Percentiles rank a stretch among this genome's conserved stretches.
These are phyloP conservation scores for Vanrija pseudolonga DNA, from an alignment of 1,284 basidiomycete genomes.

Conservation along the genomic window DNA sequence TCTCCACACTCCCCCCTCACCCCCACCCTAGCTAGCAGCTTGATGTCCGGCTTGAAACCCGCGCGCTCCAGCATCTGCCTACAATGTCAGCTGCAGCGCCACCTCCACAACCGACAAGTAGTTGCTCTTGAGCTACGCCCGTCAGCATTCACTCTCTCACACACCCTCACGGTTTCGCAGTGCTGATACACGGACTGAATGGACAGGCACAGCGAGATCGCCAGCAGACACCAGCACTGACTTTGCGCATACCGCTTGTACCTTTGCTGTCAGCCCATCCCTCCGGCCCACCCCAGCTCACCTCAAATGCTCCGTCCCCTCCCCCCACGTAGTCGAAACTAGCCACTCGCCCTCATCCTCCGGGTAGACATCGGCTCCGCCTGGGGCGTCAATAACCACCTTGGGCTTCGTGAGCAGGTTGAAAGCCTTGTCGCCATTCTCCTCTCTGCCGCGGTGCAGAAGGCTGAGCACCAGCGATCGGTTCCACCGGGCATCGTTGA, in stretches of 20 bases:
- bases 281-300: neutral
- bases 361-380: neutral
- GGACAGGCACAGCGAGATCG: neutral
- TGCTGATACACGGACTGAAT: too few species aligned
- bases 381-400: neutral
- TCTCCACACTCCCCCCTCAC: too few species aligned
- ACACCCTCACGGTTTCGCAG: too few species aligned
- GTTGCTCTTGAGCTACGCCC: too few species aligned
- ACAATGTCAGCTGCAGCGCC: too few species aligned
- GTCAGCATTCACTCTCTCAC: neutral
- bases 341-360: slow-evolving; percentile 3
- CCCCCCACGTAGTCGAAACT: neutral
- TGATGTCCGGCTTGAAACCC: too few species aligned
- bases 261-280: neutral
- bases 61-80: too few species aligned
- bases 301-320: neutral
- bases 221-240: neutral
- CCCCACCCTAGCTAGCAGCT: too few species aligned
- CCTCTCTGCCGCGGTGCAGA: slow-evolving; percentile 1
- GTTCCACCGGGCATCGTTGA: slow-evolving; percentile 3
- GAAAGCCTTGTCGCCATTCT: slow-evolving; percentile 1
- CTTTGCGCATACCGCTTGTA: too few species aligned
- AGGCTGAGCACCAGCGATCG: slow-evolving; percentile 4
- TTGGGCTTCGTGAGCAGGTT: neutral
- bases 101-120: too few species aligned